Base-by-base conservation (phyloP, 768 basidiomycete genomes). In the Russula foetens region DNA sequence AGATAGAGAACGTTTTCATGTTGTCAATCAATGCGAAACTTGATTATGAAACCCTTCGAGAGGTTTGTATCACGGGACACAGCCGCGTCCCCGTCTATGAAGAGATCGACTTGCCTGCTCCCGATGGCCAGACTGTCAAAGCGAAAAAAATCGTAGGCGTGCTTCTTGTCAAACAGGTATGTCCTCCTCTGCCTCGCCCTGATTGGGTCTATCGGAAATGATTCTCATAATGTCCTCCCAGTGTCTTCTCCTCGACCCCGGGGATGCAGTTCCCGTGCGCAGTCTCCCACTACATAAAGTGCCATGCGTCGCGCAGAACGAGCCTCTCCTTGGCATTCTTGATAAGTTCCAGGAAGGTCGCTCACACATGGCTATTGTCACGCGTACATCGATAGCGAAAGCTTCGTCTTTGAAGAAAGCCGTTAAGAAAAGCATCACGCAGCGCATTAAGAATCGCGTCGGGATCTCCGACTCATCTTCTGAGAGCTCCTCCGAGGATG, bases 271-370 rank as follows among this genome's bases (percentile, higher is more conserved):
- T 5, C 93, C 92, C 1, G 75, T 96, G 28, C 84, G 89, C 67
- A 85, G 84, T 62, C 83, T 96, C 46, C 90, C 90, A 0, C 75
- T 96, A 48, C 92, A 93, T 73, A 90, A 86, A 68, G 88, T 94
- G 7, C 88, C 86, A 0, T 89, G 88, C 55, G 89, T 95, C 3
- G 89, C 92, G 2, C 86, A 85, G 46, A 92, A 95, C 67, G 90
- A 92, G 71, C 81, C 92, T 24, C 76, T 96, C 0, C 79, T 94
- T 15, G 84, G 88, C 26, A 90, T 93, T 62, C 77, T 95, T 33
- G 92, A 94, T 71, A 86, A 79, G 62, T 95, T 95, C 71, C 92
- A 94, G 71, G 91, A 92, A 68, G 92, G 91, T 4, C 80, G 90
- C 31, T 90, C 88, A 44, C 92, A 96, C 70, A 94, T 96, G 83